These are phyloP conservation scores for Aspergillus sclerotiicarbonarius DNA, from an alignment of 495 filamentous ascomycete species.

Conservation along the genomic window DNA sequence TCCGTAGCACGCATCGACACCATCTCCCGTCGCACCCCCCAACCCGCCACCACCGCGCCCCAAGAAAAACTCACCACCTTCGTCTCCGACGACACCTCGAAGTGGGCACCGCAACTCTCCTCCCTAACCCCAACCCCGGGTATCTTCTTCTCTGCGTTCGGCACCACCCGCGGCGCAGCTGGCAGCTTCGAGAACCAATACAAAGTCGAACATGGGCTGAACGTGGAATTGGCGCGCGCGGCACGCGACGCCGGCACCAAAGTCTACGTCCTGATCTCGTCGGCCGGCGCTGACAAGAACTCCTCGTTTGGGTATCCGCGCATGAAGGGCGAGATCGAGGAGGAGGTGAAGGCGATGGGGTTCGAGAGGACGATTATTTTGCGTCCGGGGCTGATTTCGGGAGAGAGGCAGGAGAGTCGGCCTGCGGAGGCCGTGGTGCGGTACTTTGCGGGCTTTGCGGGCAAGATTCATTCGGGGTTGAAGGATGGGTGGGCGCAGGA, in stretches of 20 bases:
- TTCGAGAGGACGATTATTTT: constrained; percentile 76
- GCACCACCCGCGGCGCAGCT: constrained; percentile 62
- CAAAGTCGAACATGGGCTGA: constrained; percentile 74
- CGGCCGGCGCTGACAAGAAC: constrained; percentile 45
- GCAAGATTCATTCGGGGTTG: constrained; percentile 52
- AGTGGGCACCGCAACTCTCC: constrained; percentile 56
- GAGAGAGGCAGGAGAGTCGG: constrained; percentile 59
- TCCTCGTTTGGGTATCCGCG: constrained; percentile 55
- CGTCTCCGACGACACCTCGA: constrained; percentile 43
- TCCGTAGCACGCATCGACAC: constrained; percentile 44
- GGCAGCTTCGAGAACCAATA: constrained; percentile 71
- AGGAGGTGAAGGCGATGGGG: constrained; percentile 63
- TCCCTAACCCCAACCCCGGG: constrained; percentile 54
- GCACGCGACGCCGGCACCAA: constrained; percentile 62
- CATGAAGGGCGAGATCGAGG: constrained; percentile 83
- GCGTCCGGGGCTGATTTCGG: constrained; percentile 73
- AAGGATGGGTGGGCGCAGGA: constrained; percentile 74
- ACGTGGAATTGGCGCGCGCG: constrained; percentile 64
- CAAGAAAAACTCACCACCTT: constrained; percentile 45
- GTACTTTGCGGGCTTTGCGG: constrained; percentile 47
- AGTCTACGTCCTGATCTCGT: constrained; percentile 68
- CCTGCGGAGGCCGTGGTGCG: constrained; percentile 45
- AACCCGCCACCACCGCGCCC: constrained; percentile 27
- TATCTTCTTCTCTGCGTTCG: constrained; percentile 64
- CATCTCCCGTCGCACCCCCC: constrained; percentile 44